phyloP scores from a whole-genome alignment of 148 eudicot species.

The Nyssa sinensis region DNA sequence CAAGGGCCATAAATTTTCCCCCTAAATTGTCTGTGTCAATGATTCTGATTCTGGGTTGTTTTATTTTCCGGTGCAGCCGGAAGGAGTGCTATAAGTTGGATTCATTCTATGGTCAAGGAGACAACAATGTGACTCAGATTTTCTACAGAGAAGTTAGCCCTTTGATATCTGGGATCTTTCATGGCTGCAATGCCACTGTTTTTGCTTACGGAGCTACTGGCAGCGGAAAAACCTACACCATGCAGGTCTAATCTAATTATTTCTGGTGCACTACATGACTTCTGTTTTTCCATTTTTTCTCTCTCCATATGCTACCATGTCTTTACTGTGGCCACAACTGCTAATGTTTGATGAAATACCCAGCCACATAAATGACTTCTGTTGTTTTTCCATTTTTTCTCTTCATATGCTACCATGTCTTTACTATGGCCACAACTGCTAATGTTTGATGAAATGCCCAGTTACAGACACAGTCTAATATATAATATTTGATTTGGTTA shows the following conservation, averaged over 20 bases:
- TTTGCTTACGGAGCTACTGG: slow-evolving; percentile 98
- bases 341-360: too few relatives aligned
- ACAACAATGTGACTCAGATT: slow-evolving; percentile 52
- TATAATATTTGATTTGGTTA: too few relatives aligned
- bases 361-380: neutral
- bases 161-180: slow-evolving; percentile 62
- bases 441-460: too few relatives aligned
- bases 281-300: too few relatives aligned
- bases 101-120: slow-evolving; percentile 63
- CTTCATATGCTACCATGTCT: neutral
- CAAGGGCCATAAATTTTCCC: too few relatives aligned
- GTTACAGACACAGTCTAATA: too few relatives aligned
- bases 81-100: slow-evolving; percentile 80
- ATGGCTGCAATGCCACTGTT: slow-evolving; percentile 76
- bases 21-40: too few relatives aligned
- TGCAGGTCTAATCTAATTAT: slow-evolving; percentile 64
- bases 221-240: slow-evolving; percentile 91
- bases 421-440: too few relatives aligned
- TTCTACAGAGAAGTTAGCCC: slow-evolving; percentile 75
- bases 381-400: too few relatives aligned
- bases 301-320: neutral
- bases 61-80: slow-evolving; percentile 47
- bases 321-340: neutral
- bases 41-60: slow-evolving; percentile 3
- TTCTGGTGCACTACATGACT: neutral